Conservation (phyloP, 805 yeast genomes). For the Metschnikowia henanensis region DNA sequence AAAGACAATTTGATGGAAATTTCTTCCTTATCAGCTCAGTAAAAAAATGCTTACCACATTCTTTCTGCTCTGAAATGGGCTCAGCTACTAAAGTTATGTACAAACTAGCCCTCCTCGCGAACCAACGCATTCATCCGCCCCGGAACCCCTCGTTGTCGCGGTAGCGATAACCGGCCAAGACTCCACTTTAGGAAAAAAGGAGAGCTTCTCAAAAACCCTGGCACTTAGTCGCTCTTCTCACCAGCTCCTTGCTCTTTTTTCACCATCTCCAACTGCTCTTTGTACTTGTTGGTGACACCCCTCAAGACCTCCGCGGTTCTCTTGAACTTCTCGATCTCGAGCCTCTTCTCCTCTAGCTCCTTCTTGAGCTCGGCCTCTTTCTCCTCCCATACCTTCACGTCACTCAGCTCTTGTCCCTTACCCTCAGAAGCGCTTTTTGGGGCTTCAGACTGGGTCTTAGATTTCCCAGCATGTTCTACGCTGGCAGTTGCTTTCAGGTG, state of each 20-base stretch:
- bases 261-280: constrained; percentile 7
- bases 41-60: too few relatives aligned
- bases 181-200: too few relatives aligned
- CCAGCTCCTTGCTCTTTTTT: neutral
- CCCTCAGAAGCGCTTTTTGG: constrained; percentile 1
- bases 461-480: neutral
- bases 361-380: constrained; percentile 1
- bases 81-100: too few relatives aligned
- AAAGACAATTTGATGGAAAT: too few relatives aligned
- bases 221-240: too few relatives aligned
- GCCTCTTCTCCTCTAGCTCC: constrained; percentile 7
- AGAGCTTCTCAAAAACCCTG: too few relatives aligned
- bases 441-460: constrained; percentile 1
- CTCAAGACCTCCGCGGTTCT: constrained; percentile 3
- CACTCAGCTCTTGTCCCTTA: constrained; percentile 4
- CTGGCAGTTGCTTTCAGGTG: neutral
- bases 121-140: too few relatives aligned
- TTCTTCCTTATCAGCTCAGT: too few relatives aligned
- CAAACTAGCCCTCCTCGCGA: too few relatives aligned
- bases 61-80: too few relatives aligned
- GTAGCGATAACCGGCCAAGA: too few relatives aligned
- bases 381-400: constrained; percentile 5
- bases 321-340: constrained; percentile 5
- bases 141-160: too few relatives aligned
- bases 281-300: constrained; percentile 5